Conservation (phyloP, 2,329 filamentous ascomycete species). For the Fusarium brevicatenulatum region DNA sequence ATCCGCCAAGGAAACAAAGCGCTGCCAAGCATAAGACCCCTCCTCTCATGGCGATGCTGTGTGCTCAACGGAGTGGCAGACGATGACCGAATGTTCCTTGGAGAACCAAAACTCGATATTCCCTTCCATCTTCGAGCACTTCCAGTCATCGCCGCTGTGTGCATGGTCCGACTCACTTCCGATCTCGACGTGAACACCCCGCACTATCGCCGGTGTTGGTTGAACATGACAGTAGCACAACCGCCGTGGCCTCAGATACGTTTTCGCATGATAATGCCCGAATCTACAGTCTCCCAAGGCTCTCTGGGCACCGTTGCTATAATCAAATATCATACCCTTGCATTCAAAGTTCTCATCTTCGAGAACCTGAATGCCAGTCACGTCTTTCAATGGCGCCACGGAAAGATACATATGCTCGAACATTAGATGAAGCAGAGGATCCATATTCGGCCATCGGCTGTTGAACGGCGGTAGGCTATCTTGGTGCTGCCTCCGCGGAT, state of each 20-base stretch:
- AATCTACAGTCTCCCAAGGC: background rate
- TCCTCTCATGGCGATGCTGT: no score
- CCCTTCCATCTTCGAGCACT: background rate
- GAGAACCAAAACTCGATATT: conserved; percentile 20
- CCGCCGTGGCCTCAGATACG: background rate
- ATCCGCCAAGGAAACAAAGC: background rate
- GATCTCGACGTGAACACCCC: background rate
- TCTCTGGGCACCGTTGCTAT: background rate
- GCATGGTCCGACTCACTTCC: background rate
- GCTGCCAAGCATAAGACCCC: no score
- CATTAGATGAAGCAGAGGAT: background rate
- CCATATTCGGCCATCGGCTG: background rate
- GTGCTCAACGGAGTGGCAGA: background rate
- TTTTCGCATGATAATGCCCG: background rate
- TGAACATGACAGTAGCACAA: background rate
- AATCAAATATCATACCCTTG: conserved; percentile 7
- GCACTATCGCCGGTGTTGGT: background rate
- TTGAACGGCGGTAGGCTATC: background rate
- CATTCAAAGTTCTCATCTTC: background rate
- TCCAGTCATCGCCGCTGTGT: background rate
- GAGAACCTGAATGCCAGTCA: background rate
- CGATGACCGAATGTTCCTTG: background rate
- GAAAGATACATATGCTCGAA: background rate
- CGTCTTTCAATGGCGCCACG: background rate
- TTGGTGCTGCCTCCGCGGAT: background rate